Base-by-base conservation (phyloP, 306 rosid species). In the Dalbergia cultrata region DNA sequence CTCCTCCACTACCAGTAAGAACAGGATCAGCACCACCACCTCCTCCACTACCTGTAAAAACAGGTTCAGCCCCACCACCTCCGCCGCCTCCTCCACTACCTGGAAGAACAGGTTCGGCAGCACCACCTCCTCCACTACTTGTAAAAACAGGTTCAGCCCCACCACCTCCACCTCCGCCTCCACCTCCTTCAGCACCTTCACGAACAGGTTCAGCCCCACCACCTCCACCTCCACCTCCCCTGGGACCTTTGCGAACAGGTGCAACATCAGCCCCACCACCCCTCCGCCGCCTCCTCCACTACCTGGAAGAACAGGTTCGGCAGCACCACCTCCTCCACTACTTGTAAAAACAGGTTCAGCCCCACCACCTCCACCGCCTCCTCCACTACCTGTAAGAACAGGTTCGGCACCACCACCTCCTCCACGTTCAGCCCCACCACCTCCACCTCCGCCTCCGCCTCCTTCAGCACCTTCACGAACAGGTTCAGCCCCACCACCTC, bases 121-220 rank as follows among this genome's bases (percentile, higher is more conserved):
- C 19, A 0, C 74, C 85, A 22, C 74, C 89, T 13, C 86, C 84
- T 61, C 78, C 84, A 13, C 75, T 86, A 31, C 67, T 73, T 52
- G 56, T 37, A 69, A 78, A 41, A n/a, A 68, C 69, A 39, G 66
- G 83, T 67, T 43, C 65, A 44, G 67, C 41, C 8, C 85, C 76
- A 5, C 86, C 86, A 22, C 90, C 85, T 45, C 93, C 91, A 11
- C 87, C 77, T 6, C 68, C n/a, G n/a, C n/a, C 87, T 18, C 73
- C 68, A 8, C 49, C 26, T 13, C 37, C 43, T 34, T 7, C 8
- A 33, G 72, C 26, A n/a, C 37, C 43, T 34, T 7, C 8, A 33
- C 72, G 3, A 47, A 6, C 10, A 33, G 63, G 70, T 17, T 74
- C 39, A n/a, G 18, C 43, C 17, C 84, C 80, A 5, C 82, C 82